Base-by-base conservation (phyloP, 495 filamentous ascomycete species). In the Penicillium goetzii region DNA sequence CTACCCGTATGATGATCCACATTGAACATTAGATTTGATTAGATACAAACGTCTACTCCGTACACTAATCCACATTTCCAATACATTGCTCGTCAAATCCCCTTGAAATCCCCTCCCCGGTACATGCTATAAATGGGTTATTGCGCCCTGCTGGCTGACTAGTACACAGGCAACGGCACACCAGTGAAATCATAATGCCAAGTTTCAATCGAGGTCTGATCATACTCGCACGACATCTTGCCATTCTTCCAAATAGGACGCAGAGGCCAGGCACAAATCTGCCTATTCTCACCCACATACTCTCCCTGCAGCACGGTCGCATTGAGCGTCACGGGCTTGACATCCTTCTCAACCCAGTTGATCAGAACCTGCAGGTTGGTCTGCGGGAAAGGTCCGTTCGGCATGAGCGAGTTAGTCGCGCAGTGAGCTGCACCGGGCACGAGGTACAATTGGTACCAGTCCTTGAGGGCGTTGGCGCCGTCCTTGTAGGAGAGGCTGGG, bases 351-450 rank as follows among this genome's bases (percentile, higher is more conserved):
- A 15, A 83, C 83, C 83, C 83, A 85, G 25, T 80, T 68, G 47
- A 84, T 84, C 21, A 84, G 50, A 9, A 61, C 61, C 55, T 71
- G 68, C 15, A 85, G 62, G 21, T 74, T 80, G 15, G 72, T 76
- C 51, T 80, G 68, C 1, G 83, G 83, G 64, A 73, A 85, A 0
- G 77, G 75, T 7, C 79, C 81, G 38, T 77, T 77, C 3, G 79
- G 78, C 66, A 78, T 72, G 15, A 73, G 60, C 1, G 55, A 14
- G 58, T 80, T 84, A 0, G 76, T 59, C 0, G 68, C 67, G 56
- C 83, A 86, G 71, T 85, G 81, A 0, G 71, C 78, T 0, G 79
- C 83, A n/a, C 83, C 83, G 3, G 84, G 81, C 10, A 86, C 70
- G 1, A 85, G 62, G 68, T 76, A 86, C 23, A 85, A 63, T n/a